Percentiles rank a stretch among this genome's conserved stretches.
Evolutionary conservation across 495 filamentous ascomycete species (phyloP).

Genomic region (Lasiosphaeria miniovina): DNA sequence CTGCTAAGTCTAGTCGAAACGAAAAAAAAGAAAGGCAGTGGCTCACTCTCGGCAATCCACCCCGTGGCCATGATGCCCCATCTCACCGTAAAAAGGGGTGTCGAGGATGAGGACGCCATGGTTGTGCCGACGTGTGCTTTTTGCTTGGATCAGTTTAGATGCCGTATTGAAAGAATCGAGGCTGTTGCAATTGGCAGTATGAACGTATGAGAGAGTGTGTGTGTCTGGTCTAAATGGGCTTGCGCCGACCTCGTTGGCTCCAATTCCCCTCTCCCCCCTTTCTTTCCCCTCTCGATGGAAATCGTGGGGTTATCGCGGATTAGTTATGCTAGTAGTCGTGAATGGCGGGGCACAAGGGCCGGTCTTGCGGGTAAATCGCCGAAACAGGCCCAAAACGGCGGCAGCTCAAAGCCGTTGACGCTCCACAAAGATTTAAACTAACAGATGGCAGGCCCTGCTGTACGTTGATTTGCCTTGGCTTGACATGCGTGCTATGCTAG

Average conservation of each 20-base stretch:
- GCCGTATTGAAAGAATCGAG: no score
- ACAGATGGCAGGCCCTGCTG: no score
- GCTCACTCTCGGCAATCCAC: slow-evolving; percentile 69
- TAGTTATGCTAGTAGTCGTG: no score
- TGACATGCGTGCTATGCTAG: no score
- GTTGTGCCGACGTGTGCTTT: slow-evolving; percentile 2
- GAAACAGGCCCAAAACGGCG: slow-evolving; percentile 18
- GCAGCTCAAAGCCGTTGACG: slow-evolving; percentile 1
- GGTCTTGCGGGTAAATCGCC: slow-evolving; percentile 32
- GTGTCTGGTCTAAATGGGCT: no score
- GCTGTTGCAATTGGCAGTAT: no score
- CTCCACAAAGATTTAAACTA: no score
- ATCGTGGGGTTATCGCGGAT: slow-evolving; percentile 1
- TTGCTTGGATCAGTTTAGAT: background rate
- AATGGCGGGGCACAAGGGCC: slow-evolving; percentile 25
- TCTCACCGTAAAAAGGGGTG: slow-evolving; percentile 55
- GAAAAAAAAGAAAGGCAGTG: background rate
- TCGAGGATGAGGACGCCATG: slow-evolving; percentile 34
- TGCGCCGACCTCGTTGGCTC: background rate
- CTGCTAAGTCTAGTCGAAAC: background rate
- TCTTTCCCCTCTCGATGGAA: slow-evolving; percentile 11
- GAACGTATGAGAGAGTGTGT: no score
- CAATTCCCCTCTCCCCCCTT: slow-evolving; percentile 6
- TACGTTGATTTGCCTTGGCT: no score
- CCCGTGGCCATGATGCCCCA: slow-evolving; percentile 88